Evolutionary conservation across 345 rosid species (phyloP).

Genomic region (Brassica incana): DNA sequence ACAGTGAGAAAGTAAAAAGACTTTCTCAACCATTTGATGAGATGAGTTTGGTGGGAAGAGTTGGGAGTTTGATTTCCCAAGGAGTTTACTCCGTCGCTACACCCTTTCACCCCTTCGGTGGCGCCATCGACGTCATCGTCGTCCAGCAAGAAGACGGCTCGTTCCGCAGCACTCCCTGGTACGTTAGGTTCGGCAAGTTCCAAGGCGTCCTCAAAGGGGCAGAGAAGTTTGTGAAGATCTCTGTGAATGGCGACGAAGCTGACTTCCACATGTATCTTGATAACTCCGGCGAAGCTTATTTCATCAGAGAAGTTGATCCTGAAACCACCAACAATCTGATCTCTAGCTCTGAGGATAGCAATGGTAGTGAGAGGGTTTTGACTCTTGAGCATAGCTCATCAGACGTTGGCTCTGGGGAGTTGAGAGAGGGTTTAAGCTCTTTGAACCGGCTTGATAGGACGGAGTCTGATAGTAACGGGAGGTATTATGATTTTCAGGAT

Average conservation of each 20-base stretch:
- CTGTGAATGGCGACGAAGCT: constrained; percentile 75
- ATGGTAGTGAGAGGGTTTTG: constrained; percentile 36
- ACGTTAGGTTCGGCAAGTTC: constrained; percentile 91
- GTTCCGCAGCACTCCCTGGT: constrained; percentile 88
- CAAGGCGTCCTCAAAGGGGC: constrained; percentile 92
- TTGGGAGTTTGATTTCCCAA: constrained; percentile 84
- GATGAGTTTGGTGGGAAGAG: constrained; percentile 89
- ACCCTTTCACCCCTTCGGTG: constrained; percentile 96
- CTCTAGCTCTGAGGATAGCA: constrained; percentile 23
- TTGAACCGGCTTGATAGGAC: constrained; percentile 56
- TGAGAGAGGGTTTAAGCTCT: constrained; percentile 48
- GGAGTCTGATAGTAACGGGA: constrained; percentile 65
- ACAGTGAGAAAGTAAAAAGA: constrained; percentile 1
- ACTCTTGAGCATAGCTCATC: constrained; percentile 75
- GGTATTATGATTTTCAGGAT: constrained; percentile 75
- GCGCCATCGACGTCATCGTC: constrained; percentile 91
- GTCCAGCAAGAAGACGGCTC: constrained; percentile 87
- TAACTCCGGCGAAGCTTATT: constrained; percentile 92
- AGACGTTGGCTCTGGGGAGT: constrained; percentile 49
- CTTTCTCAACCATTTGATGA: constrained; percentile 21
- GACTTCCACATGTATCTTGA: constrained; percentile 90
- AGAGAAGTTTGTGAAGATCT: constrained; percentile 71
- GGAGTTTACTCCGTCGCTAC: constrained; percentile 90
- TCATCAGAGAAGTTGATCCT: constrained; percentile 67
- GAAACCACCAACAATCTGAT: constrained; percentile 31